These are phyloP conservation scores for Lagerstroemia speciosa DNA, from an alignment of 345 rosid species.

Conservation along the genomic window DNA sequence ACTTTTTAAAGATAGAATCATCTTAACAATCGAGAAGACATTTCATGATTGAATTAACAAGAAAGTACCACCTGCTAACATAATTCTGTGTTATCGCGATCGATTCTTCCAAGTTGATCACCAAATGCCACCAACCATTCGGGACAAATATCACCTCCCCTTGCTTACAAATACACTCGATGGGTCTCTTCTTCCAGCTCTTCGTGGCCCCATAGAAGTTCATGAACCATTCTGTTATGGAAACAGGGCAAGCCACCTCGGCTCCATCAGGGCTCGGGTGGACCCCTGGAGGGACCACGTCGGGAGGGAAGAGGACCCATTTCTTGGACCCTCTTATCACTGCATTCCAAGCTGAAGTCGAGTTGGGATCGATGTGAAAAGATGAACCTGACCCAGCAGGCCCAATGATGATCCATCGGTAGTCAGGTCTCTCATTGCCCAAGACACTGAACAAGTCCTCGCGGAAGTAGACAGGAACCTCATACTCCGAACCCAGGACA, in stretches of 20 bases:
- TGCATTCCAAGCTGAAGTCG: slow-evolving; percentile 97
- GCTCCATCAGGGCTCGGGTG: slow-evolving; percentile 96
- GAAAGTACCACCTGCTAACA: slow-evolving; percentile 63
- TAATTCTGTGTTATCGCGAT: slow-evolving; percentile 93
- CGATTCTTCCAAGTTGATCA: slow-evolving; percentile 89
- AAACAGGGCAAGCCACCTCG: slow-evolving; percentile 96
- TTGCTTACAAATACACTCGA: slow-evolving; percentile 85
- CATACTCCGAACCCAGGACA: slow-evolving; percentile 52
- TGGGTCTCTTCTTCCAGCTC: slow-evolving; percentile 62
- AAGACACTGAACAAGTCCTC: slow-evolving; percentile 85
- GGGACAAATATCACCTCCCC: slow-evolving; percentile 97
- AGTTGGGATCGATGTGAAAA: slow-evolving; percentile 96
- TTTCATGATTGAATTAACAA: background rate
- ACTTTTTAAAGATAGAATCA: background rate
- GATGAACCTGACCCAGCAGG: slow-evolving; percentile 97
- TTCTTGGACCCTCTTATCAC: slow-evolving; percentile 89
- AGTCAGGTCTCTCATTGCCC: slow-evolving; percentile 78
- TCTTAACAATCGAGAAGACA: background rate
- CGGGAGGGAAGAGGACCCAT: slow-evolving; percentile 94
- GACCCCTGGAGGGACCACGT: slow-evolving; percentile 89
- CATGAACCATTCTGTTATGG: slow-evolving; percentile 98
- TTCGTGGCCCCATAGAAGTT: slow-evolving; percentile 81
- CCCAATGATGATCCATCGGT: slow-evolving; percentile 90
- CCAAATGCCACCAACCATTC: slow-evolving; percentile 99
- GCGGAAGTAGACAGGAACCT: slow-evolving; percentile 68